Percentiles rank a stretch among this genome's conserved stretches.
Conservation (phyloP, 441 rosid species). For the Gossypium armourianum region DNA sequence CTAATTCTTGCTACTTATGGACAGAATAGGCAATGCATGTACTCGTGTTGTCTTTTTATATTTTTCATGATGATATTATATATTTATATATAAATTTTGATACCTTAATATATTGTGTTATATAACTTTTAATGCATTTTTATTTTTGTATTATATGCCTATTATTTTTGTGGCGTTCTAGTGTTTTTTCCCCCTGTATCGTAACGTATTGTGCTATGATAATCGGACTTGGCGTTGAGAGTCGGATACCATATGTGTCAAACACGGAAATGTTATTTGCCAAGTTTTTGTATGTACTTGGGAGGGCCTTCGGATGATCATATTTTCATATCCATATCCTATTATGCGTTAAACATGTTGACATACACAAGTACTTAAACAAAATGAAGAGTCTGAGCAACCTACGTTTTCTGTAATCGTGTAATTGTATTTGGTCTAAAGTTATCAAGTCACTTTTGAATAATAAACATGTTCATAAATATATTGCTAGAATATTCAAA, state of each 20-base stretch:
- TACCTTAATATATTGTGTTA: neutral
- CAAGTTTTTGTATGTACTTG: too few species aligned
- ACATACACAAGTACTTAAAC: too few species aligned
- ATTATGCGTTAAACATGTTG: too few species aligned
- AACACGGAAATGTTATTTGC: too few species aligned
- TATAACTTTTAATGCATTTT: neutral
- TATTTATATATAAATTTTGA: neutral
- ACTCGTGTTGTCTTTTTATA: neutral
- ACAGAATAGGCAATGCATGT: neutral
- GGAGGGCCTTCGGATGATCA: too few species aligned
- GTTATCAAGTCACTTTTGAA: neutral
- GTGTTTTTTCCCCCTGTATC: neutral
- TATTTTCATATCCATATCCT: too few species aligned
- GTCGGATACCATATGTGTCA: too few species aligned
- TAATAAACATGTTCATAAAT: neutral
- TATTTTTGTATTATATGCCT: neutral
- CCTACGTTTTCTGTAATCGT: too few species aligned
- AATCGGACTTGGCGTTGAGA: neutral
- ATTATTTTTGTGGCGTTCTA: neutral
- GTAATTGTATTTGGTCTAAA: neutral
- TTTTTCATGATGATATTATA: neutral
- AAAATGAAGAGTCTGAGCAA: too few species aligned
- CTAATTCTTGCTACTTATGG: neutral
- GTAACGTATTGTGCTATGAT: neutral
- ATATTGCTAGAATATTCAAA: neutral